Base-by-base conservation (phyloP, 2,329 filamentous ascomycete species). In the Alternaria consortialis region DNA sequence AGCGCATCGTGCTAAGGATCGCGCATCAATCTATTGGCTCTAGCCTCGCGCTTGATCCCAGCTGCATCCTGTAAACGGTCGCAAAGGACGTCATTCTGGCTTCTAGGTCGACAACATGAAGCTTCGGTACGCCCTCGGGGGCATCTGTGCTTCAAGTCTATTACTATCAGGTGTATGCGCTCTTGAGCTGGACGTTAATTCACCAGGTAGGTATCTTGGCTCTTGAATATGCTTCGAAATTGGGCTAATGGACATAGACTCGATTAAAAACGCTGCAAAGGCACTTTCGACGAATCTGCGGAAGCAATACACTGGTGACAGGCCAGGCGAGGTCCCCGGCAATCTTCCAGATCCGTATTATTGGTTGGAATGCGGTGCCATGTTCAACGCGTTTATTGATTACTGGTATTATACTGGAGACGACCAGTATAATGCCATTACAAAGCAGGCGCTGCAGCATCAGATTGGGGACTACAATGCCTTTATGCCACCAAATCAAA, bases 401-500 rank as follows among this genome's bases (percentile, higher is more conserved):
- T 81, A 80, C 68, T 80, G 77, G 78, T 78, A 79, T 63, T 80
- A 80, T 62, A 80, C 79, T 4, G 78, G 78, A 48, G 78, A 80
- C 60, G 66, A 74, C 43, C 67, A 72, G 53, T 80, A 79, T 65
- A 80, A 80, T 56, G 63, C 61, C 32, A 80, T 80, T 44, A 79
- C 75, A 1, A 62, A 60, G 4, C 77, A 79, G 64, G 93, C 86
- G 12, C 84, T 97, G 68, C 83, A 93, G 47, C 89, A 86, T 74
- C 93, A 97, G 78, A 87, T 90, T 53, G 92, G 92, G 54, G 84
- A 87, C 2, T 84, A 90, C 72, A 82, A 87, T 59, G 89, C 94
- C 73, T 95, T 91, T 75, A 94, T 94, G 88, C 91, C 92, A 5
- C 82, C 84, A 1, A 91, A 91, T 70, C 88, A 91, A 77, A 90